Evolutionary conservation across 1,284 basidiomycete genomes (phyloP), one percentile per base, ranked within the genome.

Genomic region (Heterobasidion irregulare): DNA sequence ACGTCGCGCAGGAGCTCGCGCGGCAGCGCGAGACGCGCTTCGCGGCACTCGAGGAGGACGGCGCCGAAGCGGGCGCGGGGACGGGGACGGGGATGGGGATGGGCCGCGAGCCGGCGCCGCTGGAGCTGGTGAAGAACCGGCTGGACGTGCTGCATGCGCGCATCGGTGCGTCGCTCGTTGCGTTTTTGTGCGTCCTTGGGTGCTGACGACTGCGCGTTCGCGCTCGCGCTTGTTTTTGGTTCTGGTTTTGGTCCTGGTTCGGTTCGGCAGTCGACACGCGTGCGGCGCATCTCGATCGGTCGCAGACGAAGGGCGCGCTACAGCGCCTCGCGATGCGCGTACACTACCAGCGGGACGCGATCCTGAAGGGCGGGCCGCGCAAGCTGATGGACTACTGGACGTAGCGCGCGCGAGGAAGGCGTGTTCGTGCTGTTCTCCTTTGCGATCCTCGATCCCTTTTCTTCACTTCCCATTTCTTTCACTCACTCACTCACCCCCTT

Each of bases 201-300:
- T 26, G 26, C 26, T 26, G 26, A 26, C 2, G 26, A 5, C 5
- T 26, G 1, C 26, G 26, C 26, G 26, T 3, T 26, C 26, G 26
- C 26, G 26, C 8, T 41, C 38, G 38, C 8, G 2, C n/a, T 41
- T 6, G 9, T 41, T 41, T 41, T 2, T 41, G 38, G n/a, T 41
- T 41, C n/a, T 3, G 26, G 26, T 26, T 41, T 45, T 33, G 13
- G 33, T 38, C 49, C 48, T 15, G 46, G 19, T 54, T 38, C 33
- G 32, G n/a, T n/a, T n/a, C n/a, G 53, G 13, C 34, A 89, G 86
- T 78, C 45, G 87, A 89, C 65, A 83, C 81, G 2, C 80, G 84
- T 50, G 86, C 83, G 18, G 80, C 82, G 8, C 80, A 86, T 65
- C 73, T 89, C 38, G 87, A 88, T 58, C 80, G 87, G 46, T 87